phyloP scores from a whole-genome alignment of 2,329 filamentous ascomycete genomes.

The Fusarium sublunatum region DNA sequence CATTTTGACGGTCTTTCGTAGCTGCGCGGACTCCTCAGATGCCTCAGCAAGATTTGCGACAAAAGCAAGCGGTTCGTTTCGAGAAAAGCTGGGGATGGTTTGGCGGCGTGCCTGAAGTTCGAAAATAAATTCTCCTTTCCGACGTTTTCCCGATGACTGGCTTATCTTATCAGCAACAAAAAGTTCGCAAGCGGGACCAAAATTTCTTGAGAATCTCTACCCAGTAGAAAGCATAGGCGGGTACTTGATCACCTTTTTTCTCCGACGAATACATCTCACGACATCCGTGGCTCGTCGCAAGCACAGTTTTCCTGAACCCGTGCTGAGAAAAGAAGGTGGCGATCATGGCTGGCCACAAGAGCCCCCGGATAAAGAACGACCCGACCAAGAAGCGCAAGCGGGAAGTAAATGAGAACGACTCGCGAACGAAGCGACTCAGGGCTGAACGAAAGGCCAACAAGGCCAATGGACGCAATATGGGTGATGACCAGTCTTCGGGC shows the following conservation, averaged over 20 bases:
- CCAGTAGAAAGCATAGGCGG: conserved; percentile 28
- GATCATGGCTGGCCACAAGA: conserved; percentile 53
- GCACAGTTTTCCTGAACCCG: conserved; percentile 20
- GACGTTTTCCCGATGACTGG: conserved; percentile 46
- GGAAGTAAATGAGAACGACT: conserved; percentile 56
- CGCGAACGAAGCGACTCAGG: conserved; percentile 56
- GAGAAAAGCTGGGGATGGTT: conserved; percentile 34
- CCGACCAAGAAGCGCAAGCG: conserved; percentile 61
- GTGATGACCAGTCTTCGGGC: conserved; percentile 11
- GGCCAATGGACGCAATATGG: conserved; percentile 41
- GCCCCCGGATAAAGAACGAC: conserved; percentile 50
- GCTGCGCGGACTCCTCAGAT: conserved; percentile 23
- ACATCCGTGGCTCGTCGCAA: conserved; percentile 31
- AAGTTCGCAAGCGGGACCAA: conserved; percentile 55
- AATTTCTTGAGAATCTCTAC: conserved; percentile 50
- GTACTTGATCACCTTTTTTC: conserved; percentile 30
- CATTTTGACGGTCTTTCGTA: conserved; percentile 70
- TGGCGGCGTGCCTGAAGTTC: conserved; percentile 20
- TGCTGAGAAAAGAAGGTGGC: conserved; percentile 19
- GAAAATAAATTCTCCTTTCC: conserved; percentile 47
- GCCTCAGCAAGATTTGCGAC: conserved; percentile 39
- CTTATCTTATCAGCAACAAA: conserved; percentile 58
- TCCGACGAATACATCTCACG: conserved; percentile 33
- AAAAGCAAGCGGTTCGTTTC: conserved; percentile 32
- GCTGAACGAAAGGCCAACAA: conserved; percentile 48